Conservation (phyloP, 208 protist genomes). For the Wallacemonas sp. region DNA sequence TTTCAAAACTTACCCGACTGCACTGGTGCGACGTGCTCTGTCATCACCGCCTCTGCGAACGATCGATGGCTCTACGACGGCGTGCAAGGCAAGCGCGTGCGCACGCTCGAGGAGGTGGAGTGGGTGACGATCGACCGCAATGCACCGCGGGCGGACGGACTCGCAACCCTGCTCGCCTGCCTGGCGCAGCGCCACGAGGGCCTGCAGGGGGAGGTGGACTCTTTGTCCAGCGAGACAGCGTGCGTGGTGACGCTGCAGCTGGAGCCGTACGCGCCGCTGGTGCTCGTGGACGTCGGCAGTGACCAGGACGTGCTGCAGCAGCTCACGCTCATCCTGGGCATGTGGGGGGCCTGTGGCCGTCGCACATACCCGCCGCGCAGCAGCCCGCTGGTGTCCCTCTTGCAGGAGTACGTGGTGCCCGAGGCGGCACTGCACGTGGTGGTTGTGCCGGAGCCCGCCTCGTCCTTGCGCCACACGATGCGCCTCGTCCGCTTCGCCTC, state of each 20-base stretch:
- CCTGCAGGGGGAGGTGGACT: conserved; percentile 22
- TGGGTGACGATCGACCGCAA: conserved; percentile 28
- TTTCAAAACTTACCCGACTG: conserved; percentile 49
- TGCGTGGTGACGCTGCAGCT: conserved; percentile 63
- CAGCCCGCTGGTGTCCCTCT: conserved; percentile 34
- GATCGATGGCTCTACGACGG: conserved; percentile 58
- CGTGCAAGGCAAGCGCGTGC: conserved; percentile 37
- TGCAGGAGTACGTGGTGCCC: conserved; percentile 35
- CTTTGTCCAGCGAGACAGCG: conserved; percentile 49
- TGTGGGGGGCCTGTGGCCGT: conserved; percentile 25
- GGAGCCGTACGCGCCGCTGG: conserved; percentile 47
- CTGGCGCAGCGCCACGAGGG: conserved; percentile 49
- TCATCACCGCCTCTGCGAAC: conserved; percentile 45
- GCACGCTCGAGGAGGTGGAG: conserved; percentile 31
- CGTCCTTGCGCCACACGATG: conserved; percentile 43
- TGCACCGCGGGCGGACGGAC: conserved; percentile 19
- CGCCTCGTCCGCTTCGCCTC: conserved; percentile 66
- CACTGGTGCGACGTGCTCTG: conserved; percentile 37
- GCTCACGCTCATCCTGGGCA: conserved; percentile 53
- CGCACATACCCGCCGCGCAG: conserved; percentile 47
- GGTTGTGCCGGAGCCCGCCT: conserved; percentile 40
- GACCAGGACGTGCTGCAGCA: conserved; percentile 56
- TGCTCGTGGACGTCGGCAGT: conserved; percentile 60
- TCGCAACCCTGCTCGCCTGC: conserved; percentile 40
- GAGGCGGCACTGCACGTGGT: conserved; percentile 56